A percentile compares a stretch with the other conserved stretches of the same genome.
phyloP scores from a whole-genome alignment of 2,329 filamentous ascomycete species.

The Ophiosphaerella narmari region DNA sequence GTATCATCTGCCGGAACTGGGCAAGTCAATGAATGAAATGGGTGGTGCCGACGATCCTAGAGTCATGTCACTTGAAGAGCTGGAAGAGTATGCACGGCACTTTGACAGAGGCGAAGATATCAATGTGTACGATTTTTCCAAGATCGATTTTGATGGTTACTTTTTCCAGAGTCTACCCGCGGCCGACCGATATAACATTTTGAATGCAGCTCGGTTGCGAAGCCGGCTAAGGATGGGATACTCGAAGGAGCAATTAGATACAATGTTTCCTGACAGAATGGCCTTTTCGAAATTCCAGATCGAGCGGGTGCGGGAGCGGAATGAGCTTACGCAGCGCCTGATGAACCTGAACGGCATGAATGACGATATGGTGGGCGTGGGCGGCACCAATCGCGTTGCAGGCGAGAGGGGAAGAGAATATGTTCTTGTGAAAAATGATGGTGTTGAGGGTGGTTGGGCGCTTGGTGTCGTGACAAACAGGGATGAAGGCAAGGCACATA shows the following conservation, averaged over 20 bases:
- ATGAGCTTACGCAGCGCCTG: constrained; percentile 89
- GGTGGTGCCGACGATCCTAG: constrained; percentile 88
- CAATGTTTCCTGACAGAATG: constrained; percentile 98
- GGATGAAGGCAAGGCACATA: constrained; percentile 78
- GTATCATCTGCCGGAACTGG: constrained; percentile 90
- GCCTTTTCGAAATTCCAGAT: constrained; percentile 97
- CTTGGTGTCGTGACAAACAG: constrained; percentile 88
- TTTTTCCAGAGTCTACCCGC: constrained; percentile 93
- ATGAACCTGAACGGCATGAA: constrained; percentile 96
- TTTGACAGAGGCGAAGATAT: constrained; percentile 93
- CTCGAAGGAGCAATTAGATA: constrained; percentile 92
- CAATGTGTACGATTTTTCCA: constrained; percentile 87
- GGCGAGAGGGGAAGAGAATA: constrained; percentile 92
- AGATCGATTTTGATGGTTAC: constrained; percentile 95
- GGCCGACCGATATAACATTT: constrained; percentile 92
- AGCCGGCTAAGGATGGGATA: constrained; percentile 93
- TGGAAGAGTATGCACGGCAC: constrained; percentile 91
- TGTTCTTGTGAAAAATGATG: constrained; percentile 92
- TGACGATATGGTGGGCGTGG: constrained; percentile 68
- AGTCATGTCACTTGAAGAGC: constrained; percentile 93
- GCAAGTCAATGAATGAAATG: constrained; percentile 79
- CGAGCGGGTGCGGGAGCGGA: constrained; percentile 87
- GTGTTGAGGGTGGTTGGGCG: constrained; percentile 94
- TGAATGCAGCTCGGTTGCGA: constrained; percentile 88
- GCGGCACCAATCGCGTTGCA: constrained; percentile 69